phyloP scores from a whole-genome alignment of 164 flowering plant genomes.

The Kalanchoe fedtschenkoi region DNA sequence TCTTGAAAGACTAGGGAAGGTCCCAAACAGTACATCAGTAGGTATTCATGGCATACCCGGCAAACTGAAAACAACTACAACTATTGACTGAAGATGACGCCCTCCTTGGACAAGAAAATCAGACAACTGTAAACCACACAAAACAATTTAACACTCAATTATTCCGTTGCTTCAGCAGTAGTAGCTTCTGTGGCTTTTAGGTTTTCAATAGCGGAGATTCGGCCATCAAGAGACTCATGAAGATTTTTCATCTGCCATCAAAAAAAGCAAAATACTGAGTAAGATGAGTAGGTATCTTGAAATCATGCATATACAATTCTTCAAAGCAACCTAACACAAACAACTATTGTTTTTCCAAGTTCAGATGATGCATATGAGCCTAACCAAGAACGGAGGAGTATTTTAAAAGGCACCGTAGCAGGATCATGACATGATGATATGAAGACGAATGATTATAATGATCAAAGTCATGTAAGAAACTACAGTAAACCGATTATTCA shows the following conservation, averaged over 20 bases:
- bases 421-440: too few species aligned
- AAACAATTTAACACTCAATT: not conserved
- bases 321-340: not conserved
- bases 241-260: conserved; percentile 2
- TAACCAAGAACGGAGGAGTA: too few species aligned
- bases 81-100: not conserved
- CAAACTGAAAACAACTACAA: not conserved
- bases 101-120: not conserved
- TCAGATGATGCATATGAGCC: not conserved
- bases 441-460: too few species aligned
- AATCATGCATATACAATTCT: not conserved
- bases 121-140: not conserved
- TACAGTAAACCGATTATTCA: too few species aligned
- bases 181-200: conserved; percentile 1
- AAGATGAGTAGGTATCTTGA: not conserved
- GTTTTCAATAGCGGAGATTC: conserved; percentile 5
- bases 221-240: conserved; percentile 6
- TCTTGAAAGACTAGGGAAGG: not conserved
- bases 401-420: too few species aligned
- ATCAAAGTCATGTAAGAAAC: too few species aligned
- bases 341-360: not conserved
- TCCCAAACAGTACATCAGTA: not conserved
- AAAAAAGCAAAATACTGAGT: not conserved
- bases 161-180: not conserved
- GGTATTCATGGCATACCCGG: not conserved